A percentile compares a stretch with the other conserved stretches of the same genome.
phyloP scores from a whole-genome alignment of 2,329 filamentous ascomycete genomes.

The Alternaria sp. region DNA sequence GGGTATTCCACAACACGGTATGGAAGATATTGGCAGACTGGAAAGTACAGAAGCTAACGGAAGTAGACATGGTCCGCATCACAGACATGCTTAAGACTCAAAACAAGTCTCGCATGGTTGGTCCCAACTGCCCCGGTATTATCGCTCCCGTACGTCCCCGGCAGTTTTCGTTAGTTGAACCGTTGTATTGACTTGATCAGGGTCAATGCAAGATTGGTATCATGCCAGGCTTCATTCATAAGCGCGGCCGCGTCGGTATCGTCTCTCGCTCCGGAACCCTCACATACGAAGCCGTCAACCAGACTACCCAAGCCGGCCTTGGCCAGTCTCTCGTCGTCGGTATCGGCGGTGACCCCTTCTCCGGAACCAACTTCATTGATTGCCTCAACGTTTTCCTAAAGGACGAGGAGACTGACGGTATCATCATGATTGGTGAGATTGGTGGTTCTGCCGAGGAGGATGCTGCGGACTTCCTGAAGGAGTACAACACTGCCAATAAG shows the following conservation, averaged over 20 bases:
- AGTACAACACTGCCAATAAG: slow-evolving; percentile 92
- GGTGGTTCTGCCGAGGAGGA: slow-evolving; percentile 98
- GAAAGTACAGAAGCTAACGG: slow-evolving; percentile 25
- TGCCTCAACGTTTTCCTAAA: slow-evolving; percentile 96
- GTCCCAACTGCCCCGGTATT: slow-evolving; percentile 98
- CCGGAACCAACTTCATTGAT: slow-evolving; percentile 99
- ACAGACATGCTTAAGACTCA: slow-evolving; percentile 98
- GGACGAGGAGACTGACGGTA: slow-evolving; percentile 95
- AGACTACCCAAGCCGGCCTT: slow-evolving; percentile 95
- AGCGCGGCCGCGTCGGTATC: slow-evolving; percentile 97
- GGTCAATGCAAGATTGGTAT: slow-evolving; percentile 99
- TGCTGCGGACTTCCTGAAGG: slow-evolving; percentile 92
- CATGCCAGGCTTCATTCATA: slow-evolving; percentile 99
- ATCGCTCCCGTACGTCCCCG: slow-evolving; percentile 71
- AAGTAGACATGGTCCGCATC: slow-evolving; percentile 95
- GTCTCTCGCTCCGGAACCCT: slow-evolving; percentile 97
- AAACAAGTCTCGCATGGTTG: slow-evolving; percentile 94
- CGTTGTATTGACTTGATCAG: slow-evolving; percentile 48
- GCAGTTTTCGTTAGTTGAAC: slow-evolving; percentile 2
- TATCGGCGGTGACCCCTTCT: slow-evolving; percentile 98
- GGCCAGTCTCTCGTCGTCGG: slow-evolving; percentile 98
- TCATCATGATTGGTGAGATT: slow-evolving; percentile 99
- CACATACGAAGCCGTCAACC: slow-evolving; percentile 99
- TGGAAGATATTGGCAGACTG: slow-evolving; percentile 36
- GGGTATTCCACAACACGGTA: slow-evolving; percentile 96